Evolutionary conservation across 352 stramenopile genomes (phyloP).

Genomic region (Globisporangium abappressorium): DNA sequence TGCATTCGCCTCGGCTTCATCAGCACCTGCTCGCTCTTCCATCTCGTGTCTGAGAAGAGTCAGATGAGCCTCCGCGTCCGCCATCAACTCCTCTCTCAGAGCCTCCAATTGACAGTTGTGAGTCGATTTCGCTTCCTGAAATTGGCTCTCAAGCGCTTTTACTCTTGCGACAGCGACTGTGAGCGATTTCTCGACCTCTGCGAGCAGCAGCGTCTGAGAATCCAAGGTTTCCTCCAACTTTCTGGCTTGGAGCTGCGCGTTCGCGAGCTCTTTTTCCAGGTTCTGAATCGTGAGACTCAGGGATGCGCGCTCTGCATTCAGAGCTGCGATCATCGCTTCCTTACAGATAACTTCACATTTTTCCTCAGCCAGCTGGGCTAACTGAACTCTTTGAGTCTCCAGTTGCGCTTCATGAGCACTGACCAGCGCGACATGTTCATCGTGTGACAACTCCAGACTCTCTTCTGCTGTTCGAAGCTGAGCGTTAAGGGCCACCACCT

Average conservation of each 20-base stretch:
- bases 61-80: conserved; percentile 1
- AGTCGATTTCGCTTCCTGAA: background rate
- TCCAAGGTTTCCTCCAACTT: conserved; percentile 2
- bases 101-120: background rate
- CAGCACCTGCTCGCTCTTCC: background rate
- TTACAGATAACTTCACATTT: background rate
- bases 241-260: background rate
- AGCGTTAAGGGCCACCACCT: background rate
- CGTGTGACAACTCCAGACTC: background rate
- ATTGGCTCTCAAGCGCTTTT: background rate
- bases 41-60: background rate
- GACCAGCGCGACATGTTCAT: background rate
- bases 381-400: background rate
- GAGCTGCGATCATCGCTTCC: background rate
- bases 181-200: background rate
- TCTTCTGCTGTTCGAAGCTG: background rate
- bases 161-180: background rate
- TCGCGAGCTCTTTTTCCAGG: conserved; percentile 3
- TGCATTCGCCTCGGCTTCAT: background rate
- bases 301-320: background rate
- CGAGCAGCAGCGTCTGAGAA: conserved; percentile 11
- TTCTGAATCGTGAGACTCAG: background rate
- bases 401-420: background rate
- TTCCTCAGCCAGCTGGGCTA: background rate
- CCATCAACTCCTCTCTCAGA: background rate